phyloP scores from a whole-genome alignment of 768 basidiomycete genomes.

The Termitomyces titanicus region DNA sequence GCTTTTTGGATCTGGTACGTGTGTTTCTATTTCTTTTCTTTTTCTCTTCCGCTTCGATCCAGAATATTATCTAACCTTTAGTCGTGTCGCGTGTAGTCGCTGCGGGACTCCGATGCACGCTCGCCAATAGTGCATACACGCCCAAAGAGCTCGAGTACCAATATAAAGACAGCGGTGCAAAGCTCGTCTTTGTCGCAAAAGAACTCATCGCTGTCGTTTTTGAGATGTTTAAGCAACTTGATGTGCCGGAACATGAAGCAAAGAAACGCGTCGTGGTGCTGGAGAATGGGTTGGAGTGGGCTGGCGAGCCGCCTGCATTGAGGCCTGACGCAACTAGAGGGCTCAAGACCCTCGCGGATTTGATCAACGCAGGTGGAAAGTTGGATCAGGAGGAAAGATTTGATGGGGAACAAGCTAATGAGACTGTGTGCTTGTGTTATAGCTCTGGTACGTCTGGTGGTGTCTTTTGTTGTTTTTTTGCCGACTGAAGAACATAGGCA shows the following conservation, averaged over 20 bases:
- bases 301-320: conserved; percentile 30
- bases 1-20: conserved; percentile 41
- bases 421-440: conserved; percentile 67
- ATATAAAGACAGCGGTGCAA: conserved; percentile 62
- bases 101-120: conserved; percentile 64
- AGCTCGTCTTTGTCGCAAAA: conserved; percentile 63
- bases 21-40: too few species aligned
- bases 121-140: conserved; percentile 73
- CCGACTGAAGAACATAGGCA: conserved; percentile 41
- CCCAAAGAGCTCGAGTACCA: conserved; percentile 69
- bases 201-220: conserved; percentile 49
- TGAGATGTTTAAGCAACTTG: conserved; percentile 53
- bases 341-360: conserved; percentile 18
- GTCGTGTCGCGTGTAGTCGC: conserved; percentile 34
- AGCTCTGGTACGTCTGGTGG: conserved; percentile 33
- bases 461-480: not conserved
- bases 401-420: conserved; percentile 45
- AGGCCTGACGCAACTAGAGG: not conserved
- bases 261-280: conserved; percentile 55
- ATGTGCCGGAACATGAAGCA: conserved; percentile 43
- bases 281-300: conserved; percentile 45
- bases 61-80: too few species aligned
- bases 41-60: not conserved
- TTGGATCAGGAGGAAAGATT: conserved; percentile 53
- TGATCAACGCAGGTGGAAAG: conserved; percentile 41